Evolutionary conservation across 2,329 filamentous ascomycete genomes (phyloP).

Genomic region (Alternaria tenuissima): DNA sequence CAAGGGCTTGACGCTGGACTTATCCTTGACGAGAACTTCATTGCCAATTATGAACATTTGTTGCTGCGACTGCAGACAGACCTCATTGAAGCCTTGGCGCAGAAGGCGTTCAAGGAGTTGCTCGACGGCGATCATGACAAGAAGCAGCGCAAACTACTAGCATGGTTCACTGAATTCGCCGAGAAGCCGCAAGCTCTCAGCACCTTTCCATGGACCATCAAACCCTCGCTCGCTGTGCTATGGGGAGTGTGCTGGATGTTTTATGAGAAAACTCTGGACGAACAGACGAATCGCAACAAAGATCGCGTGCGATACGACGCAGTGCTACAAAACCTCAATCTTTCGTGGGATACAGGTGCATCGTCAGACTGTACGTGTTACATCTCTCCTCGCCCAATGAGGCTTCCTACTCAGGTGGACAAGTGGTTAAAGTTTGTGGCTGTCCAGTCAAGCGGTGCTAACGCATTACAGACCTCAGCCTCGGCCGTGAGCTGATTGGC

Average conservation of each 20-base stretch:
- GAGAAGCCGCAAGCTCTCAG: conserved; percentile 51
- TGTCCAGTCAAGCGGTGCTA: conserved; percentile 5
- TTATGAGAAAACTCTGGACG: conserved; percentile 30
- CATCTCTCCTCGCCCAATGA: conserved; percentile 20
- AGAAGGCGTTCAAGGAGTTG: conserved; percentile 41
- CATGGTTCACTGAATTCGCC: conserved; percentile 54
- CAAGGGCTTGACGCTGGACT: conserved; percentile 42
- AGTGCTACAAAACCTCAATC: conserved; percentile 39
- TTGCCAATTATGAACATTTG: conserved; percentile 56
- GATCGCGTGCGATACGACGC: conserved; percentile 31
- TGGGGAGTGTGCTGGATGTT: conserved; percentile 57
- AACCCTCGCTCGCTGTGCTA: conserved; percentile 53
- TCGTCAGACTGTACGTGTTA: conserved; percentile 48
- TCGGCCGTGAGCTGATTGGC: conserved; percentile 43
- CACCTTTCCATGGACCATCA: conserved; percentile 57
- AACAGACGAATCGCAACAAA: conserved; percentile 14
- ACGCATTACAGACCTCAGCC: conserved; percentile 41
- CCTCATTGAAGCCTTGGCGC: conserved; percentile 42
- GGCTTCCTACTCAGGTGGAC: conserved; percentile 1
- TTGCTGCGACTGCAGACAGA: conserved; percentile 50
- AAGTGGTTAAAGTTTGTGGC: not conserved
- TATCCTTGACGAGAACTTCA: conserved; percentile 46
- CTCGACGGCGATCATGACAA: conserved; percentile 43
- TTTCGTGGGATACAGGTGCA: conserved; percentile 38
- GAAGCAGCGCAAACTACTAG: conserved; percentile 43